Base-by-base conservation (phyloP, 208 protist genomes). In the Trypanosoma congolense region DNA sequence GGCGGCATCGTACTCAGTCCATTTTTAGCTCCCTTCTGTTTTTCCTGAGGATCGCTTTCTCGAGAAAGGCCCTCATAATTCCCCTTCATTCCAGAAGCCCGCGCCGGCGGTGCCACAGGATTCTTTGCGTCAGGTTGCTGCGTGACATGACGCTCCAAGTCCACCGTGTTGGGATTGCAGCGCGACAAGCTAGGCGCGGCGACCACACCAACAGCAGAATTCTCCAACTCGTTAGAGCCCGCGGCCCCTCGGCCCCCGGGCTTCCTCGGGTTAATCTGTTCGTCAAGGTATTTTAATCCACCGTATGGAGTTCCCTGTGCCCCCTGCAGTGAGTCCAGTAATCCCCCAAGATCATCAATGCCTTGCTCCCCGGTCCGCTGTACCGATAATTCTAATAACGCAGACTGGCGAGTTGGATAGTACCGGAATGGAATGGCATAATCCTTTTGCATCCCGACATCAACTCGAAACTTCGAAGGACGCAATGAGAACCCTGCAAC, bases 381-480 rank as follows among this genome's bases (percentile, higher is more conserved):
- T 31, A 95, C 79, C 5, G 74, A 69, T 24, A 95, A 59, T 19
- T 90, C 80, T 14, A 95, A 66, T 0, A 70, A 73, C 25, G 69
- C 57, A n/a, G 43, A 35, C 51, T 91, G 84, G 18, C 78, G 58
- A 4, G 83, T 89, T 6, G 88, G 84, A 53, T 83, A 74, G 58
- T 95, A 92, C 36, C 77, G 74, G 44, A 95, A 95, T 0, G 88
- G 88, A 30, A 95, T 87, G 6, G 80, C 61, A 65, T 91, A 95
- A 48, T 83, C 84, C 63, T 87, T 90, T 65, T 59, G 60, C 54
- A 60, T 53, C 0, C 55, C 75, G 29, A 36, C 28, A 8, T 59
- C 35, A 6, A 73, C 54, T 18, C 57, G 57, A 51, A 95, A 87
- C 68, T 95, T 95, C 2, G 47, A 56, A 9, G 74, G 73, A 41